Base-by-base conservation (phyloP, 257 asterid species). In the Cordia subcordata region DNA sequence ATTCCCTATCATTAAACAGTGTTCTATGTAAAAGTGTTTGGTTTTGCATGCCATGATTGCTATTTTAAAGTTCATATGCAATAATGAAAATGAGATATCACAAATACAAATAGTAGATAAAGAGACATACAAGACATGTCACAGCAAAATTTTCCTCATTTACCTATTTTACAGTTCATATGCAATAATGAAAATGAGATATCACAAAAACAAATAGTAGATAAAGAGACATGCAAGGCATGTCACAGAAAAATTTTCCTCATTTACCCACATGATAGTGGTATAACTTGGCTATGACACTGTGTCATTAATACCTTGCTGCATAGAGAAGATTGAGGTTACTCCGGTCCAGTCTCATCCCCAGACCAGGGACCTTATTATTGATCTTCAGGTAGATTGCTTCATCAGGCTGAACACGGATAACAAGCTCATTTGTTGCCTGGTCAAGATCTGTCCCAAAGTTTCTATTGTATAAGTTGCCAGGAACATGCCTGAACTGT, bases 341-440 rank as follows among this genome's bases (percentile, higher is more conserved):
- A 72, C 99, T 88, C 50, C 93, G 39, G 77, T 92, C 99, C 77
- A 92, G 65, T 72, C 91, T 75, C 97, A 88, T 88, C 54, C 91
- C 99, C 69, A 92, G 68, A 54, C 97, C 99, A 10, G 99, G 99
- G 60, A 92, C 97, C 75, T 92, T 92, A 74, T 92, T 92, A 72
- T 92, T 92, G 47, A 92, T 82, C 87, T 86, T 92, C 64, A 92
- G 75, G 75, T 88, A 81, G 49, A 92, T 86, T 18, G 91, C 96
- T 78, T 92, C 99, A 61, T 92, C 93, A 0, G 99, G 99, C 69
- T 92, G 99, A 40, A 92, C 96, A 32, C 99, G 95, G 60, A 92
- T 92, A 14, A 92, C 99, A 12, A 92, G 94, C 85, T 92, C 99
- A 61, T 92, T 92, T 15, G 99, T 88, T 50, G 90, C 95, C 68